These are phyloP conservation scores for Sclerotinia borealis DNA, from an alignment of 2,329 filamentous ascomycete genomes.

Conservation along the genomic window DNA sequence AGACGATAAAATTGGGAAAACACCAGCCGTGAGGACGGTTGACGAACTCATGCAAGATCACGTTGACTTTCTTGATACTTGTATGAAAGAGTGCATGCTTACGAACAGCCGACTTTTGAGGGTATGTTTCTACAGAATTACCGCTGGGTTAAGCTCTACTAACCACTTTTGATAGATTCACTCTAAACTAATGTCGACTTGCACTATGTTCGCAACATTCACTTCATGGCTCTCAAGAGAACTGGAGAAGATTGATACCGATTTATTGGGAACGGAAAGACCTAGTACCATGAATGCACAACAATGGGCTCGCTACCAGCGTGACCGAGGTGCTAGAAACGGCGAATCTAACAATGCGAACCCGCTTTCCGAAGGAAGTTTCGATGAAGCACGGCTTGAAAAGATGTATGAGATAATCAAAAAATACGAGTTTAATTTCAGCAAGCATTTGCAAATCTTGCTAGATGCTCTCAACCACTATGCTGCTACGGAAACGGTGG, in stretches of 20 bases:
- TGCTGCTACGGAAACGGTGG: slow-evolving; percentile 93
- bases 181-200: slow-evolving; percentile 93
- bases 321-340: slow-evolving; percentile 40
- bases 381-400: slow-evolving; percentile 27
- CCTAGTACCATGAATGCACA: slow-evolving; percentile 54
- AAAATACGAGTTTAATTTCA: slow-evolving; percentile 92
- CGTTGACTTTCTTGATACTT: slow-evolving; percentile 95
- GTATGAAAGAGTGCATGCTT: slow-evolving; percentile 97
- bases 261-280: slow-evolving; percentile 55
- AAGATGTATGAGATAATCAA: slow-evolving; percentile 74
- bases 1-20: slow-evolving; percentile 35
- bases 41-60: slow-evolving; percentile 99
- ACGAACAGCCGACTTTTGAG: slow-evolving; percentile 92
- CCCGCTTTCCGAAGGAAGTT: slow-evolving; percentile 12
- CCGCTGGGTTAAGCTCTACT: not conserved
- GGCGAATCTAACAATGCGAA: slow-evolving; percentile 26
- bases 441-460: slow-evolving; percentile 83
- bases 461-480: slow-evolving; percentile 96
- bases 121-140: slow-evolving; percentile 43
- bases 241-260: slow-evolving; percentile 76
- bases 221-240: slow-evolving; percentile 81
- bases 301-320: slow-evolving; percentile 54
- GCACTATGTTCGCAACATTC: slow-evolving; percentile 88
- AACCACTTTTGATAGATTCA: slow-evolving; percentile 61
- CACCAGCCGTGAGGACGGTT: slow-evolving; percentile 61